Base-by-base conservation (phyloP, 495 filamentous ascomycete species). In the Penicillium coprophilum region DNA sequence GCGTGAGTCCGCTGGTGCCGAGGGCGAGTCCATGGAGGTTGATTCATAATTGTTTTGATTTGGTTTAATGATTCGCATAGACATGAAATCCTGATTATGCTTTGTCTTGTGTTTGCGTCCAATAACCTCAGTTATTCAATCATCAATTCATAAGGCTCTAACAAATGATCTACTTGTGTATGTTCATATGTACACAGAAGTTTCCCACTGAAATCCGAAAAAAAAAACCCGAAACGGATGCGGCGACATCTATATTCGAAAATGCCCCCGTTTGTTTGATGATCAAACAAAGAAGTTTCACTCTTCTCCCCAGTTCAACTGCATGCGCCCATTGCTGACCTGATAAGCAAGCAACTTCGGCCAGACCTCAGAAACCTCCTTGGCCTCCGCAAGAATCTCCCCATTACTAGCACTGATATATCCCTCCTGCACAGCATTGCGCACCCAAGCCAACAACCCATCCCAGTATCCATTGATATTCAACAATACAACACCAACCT, bases 381-480 rank as follows among this genome's bases (percentile, higher is more conserved):
- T 78, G 15, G 89, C 93, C 73, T 93, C 88, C 0, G 85, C 86
- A 60, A 97, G 57, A 59, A 98, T 97, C 0, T 77, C 72, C 34
- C 74, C 82, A 72, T 91, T 94, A 20, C 70, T 80, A 24, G 70
- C 62, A 39, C 80, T 79, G 31, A 98, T 85, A 60, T 94, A 96
- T 0, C 91, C 91, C 17, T 85, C 79, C 43, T 80, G 67, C 7
- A 96, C 90, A 6, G 90, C 85, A 56, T 83, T 90, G 60, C 79
- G 79, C 56, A 96, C 86, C 94, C 95, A 97, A 12, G 75, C 64
- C 56, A 96, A 60, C 54, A 98, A 69, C 4, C 91, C 91, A 76
- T 96, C 85, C 78, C 92, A 98, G 68, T 93, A 97, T 1, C 92
- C 92, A 50, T 90, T 85, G 28, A 93, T 80, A 72, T 97, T 97